Evolutionary conservation across 2,329 filamentous ascomycete genomes (phyloP).

Genomic region (Penicillium polonicum): DNA sequence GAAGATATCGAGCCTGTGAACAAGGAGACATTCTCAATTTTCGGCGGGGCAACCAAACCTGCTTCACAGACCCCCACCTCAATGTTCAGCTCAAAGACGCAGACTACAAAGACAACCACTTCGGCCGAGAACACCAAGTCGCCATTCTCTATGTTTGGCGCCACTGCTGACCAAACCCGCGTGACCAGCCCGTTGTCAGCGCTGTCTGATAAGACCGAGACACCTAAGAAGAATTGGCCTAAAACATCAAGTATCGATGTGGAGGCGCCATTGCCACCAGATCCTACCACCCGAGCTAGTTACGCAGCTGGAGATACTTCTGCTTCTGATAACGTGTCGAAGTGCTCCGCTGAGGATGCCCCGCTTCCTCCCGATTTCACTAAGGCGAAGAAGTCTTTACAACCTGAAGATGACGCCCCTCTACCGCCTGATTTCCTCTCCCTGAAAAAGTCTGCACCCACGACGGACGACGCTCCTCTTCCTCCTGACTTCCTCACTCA

Average conservation of each 20-base stretch:
- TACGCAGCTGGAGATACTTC: constrained; percentile 52
- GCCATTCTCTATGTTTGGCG: constrained; percentile 33
- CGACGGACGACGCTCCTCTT: constrained; percentile 20
- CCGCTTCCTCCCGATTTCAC: constrained; percentile 35
- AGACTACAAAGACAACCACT: constrained; percentile 23
- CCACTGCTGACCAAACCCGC: constrained; percentile 23
- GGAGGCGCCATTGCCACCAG: constrained; percentile 47
- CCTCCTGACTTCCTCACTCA: constrained; percentile 20
- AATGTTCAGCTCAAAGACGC: constrained; percentile 35
- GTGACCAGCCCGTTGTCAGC: constrained; percentile 32
- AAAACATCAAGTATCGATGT: constrained; percentile 27
- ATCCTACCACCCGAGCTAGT: constrained; percentile 47
- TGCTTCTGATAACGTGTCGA: constrained; percentile 41
- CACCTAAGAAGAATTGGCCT: constrained; percentile 36
- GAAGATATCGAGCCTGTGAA: constrained; percentile 32
- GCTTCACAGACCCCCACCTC: constrained; percentile 15
- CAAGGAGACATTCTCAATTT: constrained; percentile 28
- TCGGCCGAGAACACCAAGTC: constrained; percentile 32
- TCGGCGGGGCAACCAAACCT: constrained; percentile 27
- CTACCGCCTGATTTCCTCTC: constrained; percentile 23
- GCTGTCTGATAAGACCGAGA: constrained; percentile 35
- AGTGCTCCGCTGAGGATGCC: constrained; percentile 42
- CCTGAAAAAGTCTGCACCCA: background rate
- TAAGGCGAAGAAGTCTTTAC: constrained; percentile 14
- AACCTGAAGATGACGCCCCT: constrained; percentile 26